phyloP scores from a whole-genome alignment of 768 basidiomycete genomes.

The Panellus pusillus region DNA sequence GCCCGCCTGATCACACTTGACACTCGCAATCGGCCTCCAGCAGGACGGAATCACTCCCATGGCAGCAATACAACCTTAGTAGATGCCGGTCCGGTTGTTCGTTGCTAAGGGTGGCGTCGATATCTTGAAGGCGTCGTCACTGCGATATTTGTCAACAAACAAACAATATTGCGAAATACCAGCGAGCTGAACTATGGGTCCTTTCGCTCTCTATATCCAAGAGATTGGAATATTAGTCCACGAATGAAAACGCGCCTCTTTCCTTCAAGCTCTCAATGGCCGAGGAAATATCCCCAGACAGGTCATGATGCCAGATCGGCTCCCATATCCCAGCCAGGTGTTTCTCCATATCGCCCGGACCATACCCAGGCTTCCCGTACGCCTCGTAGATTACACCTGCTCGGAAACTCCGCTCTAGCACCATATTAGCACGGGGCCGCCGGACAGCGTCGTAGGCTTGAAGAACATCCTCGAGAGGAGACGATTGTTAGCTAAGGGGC shows the following conservation, averaged over 20 bases:
- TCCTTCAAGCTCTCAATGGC: slow-evolving; percentile 28
- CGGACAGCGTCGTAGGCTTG: slow-evolving; percentile 45
- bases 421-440: slow-evolving; percentile 49
- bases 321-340: slow-evolving; percentile 43
- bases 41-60: too few species aligned
- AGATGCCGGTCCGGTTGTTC: too few species aligned
- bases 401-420: slow-evolving; percentile 40
- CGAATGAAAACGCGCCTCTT: neutral
- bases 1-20: too few species aligned
- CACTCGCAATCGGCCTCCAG: too few species aligned
- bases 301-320: slow-evolving; percentile 51
- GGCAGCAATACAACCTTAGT: too few species aligned
- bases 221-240: neutral
- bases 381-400: slow-evolving; percentile 47
- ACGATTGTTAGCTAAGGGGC: neutral
- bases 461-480: slow-evolving; percentile 40
- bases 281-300: slow-evolving; percentile 37
- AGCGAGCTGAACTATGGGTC: too few species aligned
- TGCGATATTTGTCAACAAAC: too few species aligned
- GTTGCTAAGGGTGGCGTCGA: too few species aligned
- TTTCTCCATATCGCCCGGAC: slow-evolving; percentile 30
- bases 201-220: too few species aligned
- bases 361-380: slow-evolving; percentile 34
- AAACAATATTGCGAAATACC: too few species aligned
- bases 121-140: too few species aligned